Base-by-base conservation (phyloP, 192 early-diverging fungal species). In the Rhizophagus sp. region DNA sequence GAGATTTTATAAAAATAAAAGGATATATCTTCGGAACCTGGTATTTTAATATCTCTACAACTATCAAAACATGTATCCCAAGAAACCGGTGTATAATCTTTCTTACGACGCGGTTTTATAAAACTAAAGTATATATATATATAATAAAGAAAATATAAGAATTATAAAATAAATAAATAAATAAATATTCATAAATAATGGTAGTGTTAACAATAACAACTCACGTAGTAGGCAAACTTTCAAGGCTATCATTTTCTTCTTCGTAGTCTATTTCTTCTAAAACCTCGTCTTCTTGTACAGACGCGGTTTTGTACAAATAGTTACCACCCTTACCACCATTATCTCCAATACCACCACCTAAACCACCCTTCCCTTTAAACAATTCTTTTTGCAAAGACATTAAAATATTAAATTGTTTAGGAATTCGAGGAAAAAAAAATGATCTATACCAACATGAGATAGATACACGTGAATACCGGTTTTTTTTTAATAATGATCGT, bases 1-100 rank as follows among this genome's bases (percentile, higher is more conserved):
- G 30, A n/a, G 52, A 34, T 10, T 1, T 62, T 36, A 2, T 36
- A 6, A 34, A 8, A 73, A 30, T 27, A 22, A 9, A 77, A 77
- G 75, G 75, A 77, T 77, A 77, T 77, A 77, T 79, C 65, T 44
- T 79, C 78, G 36, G 78, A 68, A 68, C 24, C 50, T 27, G 78
- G 78, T 61, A 79, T 68, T 34, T 50, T 71, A 41, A 79, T 34
- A 62, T 79, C 78, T 62, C 49, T 27, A 8, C 22, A 79, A 25
- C 17, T 70, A 15, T 52, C 67, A 36, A 61, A 79, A 62, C 52
- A 79, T 62, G 44, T 71, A 3, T 79, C 50, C 78, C 78, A 79
- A 11, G 78, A 17, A 30, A 79, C 36, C 11, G 68, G 66, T 13
- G 49, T 11, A 61, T n/a, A 79, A 33, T 79, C 34, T 19, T 30